Percentiles rank a stretch among this genome's conserved stretches.
These are phyloP conservation scores for Penicillium glabrum DNA, from an alignment of 2,329 filamentous ascomycete genomes.

Conservation along the genomic window DNA sequence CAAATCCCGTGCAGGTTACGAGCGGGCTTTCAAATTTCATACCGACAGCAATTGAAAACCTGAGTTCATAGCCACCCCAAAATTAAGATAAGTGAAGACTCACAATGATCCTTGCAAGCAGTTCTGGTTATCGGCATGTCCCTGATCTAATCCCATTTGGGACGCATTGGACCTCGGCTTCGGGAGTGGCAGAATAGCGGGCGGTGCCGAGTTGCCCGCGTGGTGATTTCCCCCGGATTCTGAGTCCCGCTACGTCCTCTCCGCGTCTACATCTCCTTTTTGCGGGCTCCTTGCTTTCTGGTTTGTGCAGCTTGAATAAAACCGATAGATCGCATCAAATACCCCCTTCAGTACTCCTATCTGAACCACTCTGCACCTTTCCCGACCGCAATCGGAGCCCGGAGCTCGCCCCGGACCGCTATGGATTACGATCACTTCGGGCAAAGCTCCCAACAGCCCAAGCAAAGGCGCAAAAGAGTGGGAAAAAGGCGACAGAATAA, in stretches of 20 bases:
- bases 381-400: slow-evolving; percentile 22
- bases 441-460: slow-evolving; percentile 46
- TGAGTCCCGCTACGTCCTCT: slow-evolving; percentile 21
- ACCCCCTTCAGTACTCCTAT: not conserved
- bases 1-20: not conserved
- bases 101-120: not conserved
- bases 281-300: slow-evolving; percentile 2
- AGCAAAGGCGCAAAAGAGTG: slow-evolving; percentile 52
- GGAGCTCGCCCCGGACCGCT: slow-evolving; percentile 5
- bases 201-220: slow-evolving; percentile 31
- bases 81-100: not conserved
- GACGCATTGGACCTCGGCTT: slow-evolving; percentile 34
- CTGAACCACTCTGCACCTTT: slow-evolving; percentile 5
- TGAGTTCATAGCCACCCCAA: not conserved
- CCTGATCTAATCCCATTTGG: slow-evolving; percentile 1
- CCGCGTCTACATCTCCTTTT: slow-evolving; percentile 4
- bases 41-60: not conserved
- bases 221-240: slow-evolving; percentile 32
- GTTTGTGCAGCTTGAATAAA: slow-evolving; percentile 1
- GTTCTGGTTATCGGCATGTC: not conserved
- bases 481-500: slow-evolving; percentile 50
- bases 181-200: slow-evolving; percentile 33
- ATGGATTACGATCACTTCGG: slow-evolving; percentile 47
- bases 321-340: not conserved
- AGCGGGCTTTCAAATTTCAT: too few species aligned